These are phyloP conservation scores for Globisporangium carolinianum DNA, from an alignment of 352 stramenopile species.

Conservation along the genomic window DNA sequence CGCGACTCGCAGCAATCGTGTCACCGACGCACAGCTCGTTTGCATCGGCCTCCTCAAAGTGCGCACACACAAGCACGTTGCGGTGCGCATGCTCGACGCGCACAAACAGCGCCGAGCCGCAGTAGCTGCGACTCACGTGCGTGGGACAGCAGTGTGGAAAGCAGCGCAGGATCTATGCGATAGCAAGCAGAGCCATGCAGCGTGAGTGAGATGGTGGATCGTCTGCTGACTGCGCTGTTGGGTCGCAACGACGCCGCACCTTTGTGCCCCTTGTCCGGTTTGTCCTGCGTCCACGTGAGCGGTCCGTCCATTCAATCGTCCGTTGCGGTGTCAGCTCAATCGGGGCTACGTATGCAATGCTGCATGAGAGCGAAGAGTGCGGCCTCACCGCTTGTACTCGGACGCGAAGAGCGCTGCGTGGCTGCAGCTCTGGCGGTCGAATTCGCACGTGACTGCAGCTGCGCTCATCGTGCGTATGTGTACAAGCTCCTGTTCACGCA, in stretches of 20 bases:
- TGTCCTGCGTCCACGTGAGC: slow-evolving; percentile 15
- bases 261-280: slow-evolving; percentile 51
- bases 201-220: background rate
- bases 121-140: slow-evolving; percentile 67
- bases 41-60: slow-evolving; percentile 42
- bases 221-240: background rate
- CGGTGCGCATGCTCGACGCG: slow-evolving; percentile 19
- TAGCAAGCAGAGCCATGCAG: background rate
- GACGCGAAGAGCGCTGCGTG: slow-evolving; percentile 35
- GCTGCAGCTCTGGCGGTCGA: slow-evolving; percentile 28
- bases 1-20: slow-evolving; percentile 17
- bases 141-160: slow-evolving; percentile 67
- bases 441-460: slow-evolving; percentile 24
- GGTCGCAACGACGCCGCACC: slow-evolving; percentile 4
- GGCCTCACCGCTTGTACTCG: slow-evolving; percentile 58
- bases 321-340: too few relatives aligned
- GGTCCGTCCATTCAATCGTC: background rate
- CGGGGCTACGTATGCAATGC: too few relatives aligned
- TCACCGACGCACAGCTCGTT: slow-evolving; percentile 23
- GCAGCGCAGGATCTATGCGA: slow-evolving; percentile 48
- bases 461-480: slow-evolving; percentile 12
- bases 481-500: background rate
- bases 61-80: slow-evolving; percentile 35
- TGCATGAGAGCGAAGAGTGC: background rate
- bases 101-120: slow-evolving; percentile 42